These are phyloP conservation scores for Entoloma clypeatum DNA, from an alignment of 1,284 basidiomycete genomes.

Conservation along the genomic window DNA sequence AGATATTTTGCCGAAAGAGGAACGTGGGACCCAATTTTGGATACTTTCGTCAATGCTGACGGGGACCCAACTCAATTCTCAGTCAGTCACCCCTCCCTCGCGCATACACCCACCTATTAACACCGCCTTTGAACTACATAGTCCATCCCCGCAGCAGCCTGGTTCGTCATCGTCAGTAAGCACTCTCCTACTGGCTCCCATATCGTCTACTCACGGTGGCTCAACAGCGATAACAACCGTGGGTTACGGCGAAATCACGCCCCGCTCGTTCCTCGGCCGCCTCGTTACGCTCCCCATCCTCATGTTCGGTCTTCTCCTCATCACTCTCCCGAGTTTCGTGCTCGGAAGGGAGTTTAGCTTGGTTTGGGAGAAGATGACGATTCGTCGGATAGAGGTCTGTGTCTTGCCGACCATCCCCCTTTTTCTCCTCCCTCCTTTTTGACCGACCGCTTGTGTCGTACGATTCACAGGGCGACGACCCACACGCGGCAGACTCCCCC, in stretches of 20 bases:
- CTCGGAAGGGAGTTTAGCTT: constrained; percentile 85
- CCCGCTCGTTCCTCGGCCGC: constrained; percentile 77
- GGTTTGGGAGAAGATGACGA: constrained; percentile 79
- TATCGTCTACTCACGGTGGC: constrained; percentile 3
- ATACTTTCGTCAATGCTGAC: constrained; percentile 78
- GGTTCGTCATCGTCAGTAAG: constrained; percentile 39
- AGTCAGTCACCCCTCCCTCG: constrained; percentile 27
- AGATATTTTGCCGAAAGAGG: constrained; percentile 88
- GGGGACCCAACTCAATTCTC: constrained; percentile 78
- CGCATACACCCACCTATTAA: not conserved
- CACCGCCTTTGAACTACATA: constrained; percentile 24
- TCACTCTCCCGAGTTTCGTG: constrained; percentile 86
- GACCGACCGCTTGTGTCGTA: not conserved
- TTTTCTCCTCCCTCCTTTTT: constrained; percentile 3
- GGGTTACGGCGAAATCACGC: constrained; percentile 86
- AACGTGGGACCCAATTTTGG: constrained; percentile 77
- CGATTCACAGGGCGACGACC: constrained; percentile 15
- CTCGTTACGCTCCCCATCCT: constrained; percentile 81
- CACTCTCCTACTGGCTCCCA: constrained; percentile 7
- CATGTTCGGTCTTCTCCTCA: constrained; percentile 80
- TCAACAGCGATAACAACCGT: constrained; percentile 76
- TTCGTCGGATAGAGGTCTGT: constrained; percentile 41
- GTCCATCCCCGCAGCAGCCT: constrained; percentile 69
- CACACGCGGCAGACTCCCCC: constrained; percentile 18
- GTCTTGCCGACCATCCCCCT: constrained; percentile 1